Evolutionary conservation across 2,329 filamentous ascomycete genomes (phyloP), one percentile per base, ranked within the genome.

Genomic region (Dactylellina leptospora): DNA sequence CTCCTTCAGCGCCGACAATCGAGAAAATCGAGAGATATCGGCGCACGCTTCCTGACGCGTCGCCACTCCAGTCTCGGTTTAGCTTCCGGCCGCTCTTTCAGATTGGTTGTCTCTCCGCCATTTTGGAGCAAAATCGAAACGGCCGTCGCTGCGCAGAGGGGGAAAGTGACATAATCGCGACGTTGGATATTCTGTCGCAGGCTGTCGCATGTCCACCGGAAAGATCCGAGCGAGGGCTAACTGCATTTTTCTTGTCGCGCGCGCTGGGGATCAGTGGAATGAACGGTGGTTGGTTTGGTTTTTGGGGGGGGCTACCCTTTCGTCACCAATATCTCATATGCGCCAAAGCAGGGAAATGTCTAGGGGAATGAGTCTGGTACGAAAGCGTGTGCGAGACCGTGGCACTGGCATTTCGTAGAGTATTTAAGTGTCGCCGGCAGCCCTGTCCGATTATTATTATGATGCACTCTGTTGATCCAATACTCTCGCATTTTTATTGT

Each of bases 321-420:
- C 66, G 66, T 71, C 66, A 71, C 66, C 25, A 63, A 45, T 56
- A 71, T 71, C 45, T 71, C 66, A 71, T 60, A 33, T 36, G 42
- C n/a, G 28, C 1, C 16, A 61, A 61, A 61, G 45, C 56, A 61
- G 28, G 56, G 56, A 61, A 61, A 33, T n/a, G n/a, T n/a, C n/a
- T n/a, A n/a, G n/a, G n/a, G n/a, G n/a, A n/a, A n/a, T n/a, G n/a
- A n/a, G n/a, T n/a, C n/a, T n/a, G n/a, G n/a, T n/a, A n/a, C n/a
- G n/a, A n/a, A n/a, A n/a, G n/a, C n/a, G n/a, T n/a, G n/a, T n/a
- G n/a, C n/a, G n/a, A n/a, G n/a, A n/a, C n/a, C n/a, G n/a, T n/a
- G n/a, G n/a, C n/a, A n/a, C n/a, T n/a, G n/a, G n/a, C n/a, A n/a
- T n/a, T n/a, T n/a, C n/a, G n/a, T n/a, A n/a, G n/a, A n/a, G n/a